Base-by-base conservation (phyloP, 352 stramenopile genomes). In the Pythium volutum region DNA sequence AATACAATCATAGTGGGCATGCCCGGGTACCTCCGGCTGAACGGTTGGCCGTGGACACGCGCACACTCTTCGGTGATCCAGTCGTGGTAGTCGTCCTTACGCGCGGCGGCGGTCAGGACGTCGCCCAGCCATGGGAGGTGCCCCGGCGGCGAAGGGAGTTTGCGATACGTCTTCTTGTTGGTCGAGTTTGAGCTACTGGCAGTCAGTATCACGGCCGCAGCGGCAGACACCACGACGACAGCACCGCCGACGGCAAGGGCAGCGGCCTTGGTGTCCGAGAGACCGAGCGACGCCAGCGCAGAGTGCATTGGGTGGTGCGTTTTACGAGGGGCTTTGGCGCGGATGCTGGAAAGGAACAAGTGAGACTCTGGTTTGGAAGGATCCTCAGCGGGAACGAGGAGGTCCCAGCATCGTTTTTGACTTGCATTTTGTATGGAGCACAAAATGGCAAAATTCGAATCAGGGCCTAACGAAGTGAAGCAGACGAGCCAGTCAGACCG, bases 1-100 rank as follows among this genome's bases (percentile, higher is more conserved):
- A 75, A 33, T 11, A 75, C 41, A 53, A 76, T 43, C 2, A 61
- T 46, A 15, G 52, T 45, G 1, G 65, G 53, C 14, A 46, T 34
- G 0, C 71, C 71, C 0, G 57, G 38, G n/a, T 61, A 18, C 10
- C 43, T 53, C 31, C 53, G 47, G 31, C 72, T 33, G 12, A 52
- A 76, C 9, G 64, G 43, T 47, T 66, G 55, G 38, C 42, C 53
- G 25, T 69, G 46, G 42, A 63, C 26, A 14, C 23, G 3, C 11
- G 56, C 9, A 7, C 36, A 38, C 5, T 56, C 23, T 22, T 56
- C 33, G 5, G 23, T 12, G 20, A 64, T 29, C 56, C 56, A 62
- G 31, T 62, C 43, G 20, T 39, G 25, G 18, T 51, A 62, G 43
- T 62, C 55, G 29, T 46, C 18, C 16, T 51, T 16, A 25, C 53